A percentile compares a stretch with the other conserved stretches of the same genome.
These are phyloP conservation scores for Myxozyma lipomycoides DNA, from an alignment of 805 yeast genomes.

Conservation along the genomic window DNA sequence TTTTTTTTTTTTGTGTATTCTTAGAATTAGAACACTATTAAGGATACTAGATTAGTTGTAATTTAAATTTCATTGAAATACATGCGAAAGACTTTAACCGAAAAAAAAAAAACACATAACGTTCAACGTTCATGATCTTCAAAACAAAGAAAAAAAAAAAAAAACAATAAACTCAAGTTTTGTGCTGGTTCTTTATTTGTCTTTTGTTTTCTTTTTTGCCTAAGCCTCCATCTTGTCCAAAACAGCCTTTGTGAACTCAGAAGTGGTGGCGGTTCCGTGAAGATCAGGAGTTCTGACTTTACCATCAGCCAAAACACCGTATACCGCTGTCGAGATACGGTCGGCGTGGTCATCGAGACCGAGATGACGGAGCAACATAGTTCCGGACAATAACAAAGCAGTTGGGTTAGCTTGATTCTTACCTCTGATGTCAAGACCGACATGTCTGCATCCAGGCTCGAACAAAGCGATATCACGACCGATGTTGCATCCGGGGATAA, in stretches of 20 bases:
- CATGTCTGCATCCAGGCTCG: constrained; percentile 97
- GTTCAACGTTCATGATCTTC: not conserved
- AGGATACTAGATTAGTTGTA: too few species aligned
- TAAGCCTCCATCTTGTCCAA: constrained; percentile 38
- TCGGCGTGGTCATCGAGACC: constrained; percentile 83
- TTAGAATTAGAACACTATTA: too few species aligned
- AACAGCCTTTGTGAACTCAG: constrained; percentile 92
- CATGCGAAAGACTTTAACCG: not conserved
- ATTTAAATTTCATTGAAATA: too few species aligned
- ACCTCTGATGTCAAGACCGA: constrained; percentile 94
- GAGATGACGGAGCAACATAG: constrained; percentile 91
- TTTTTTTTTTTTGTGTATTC: not conserved
- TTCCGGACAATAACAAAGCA: constrained; percentile 88
- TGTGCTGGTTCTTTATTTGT: too few species aligned
- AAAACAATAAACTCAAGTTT: too few species aligned
- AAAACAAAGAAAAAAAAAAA: not conserved
- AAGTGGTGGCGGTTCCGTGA: constrained; percentile 84
- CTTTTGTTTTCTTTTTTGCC: not conserved
- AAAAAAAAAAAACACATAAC: not conserved
- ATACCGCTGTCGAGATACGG: constrained; percentile 83
- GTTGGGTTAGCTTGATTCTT: constrained; percentile 96
- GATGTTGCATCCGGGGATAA: constrained; percentile 96
- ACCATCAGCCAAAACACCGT: constrained; percentile 86
- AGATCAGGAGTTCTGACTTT: constrained; percentile 80
- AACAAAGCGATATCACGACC: constrained; percentile 97